These are phyloP conservation scores for Eucalyptus polybractea DNA, from an alignment of 345 rosid genomes.

Conservation along the genomic window DNA sequence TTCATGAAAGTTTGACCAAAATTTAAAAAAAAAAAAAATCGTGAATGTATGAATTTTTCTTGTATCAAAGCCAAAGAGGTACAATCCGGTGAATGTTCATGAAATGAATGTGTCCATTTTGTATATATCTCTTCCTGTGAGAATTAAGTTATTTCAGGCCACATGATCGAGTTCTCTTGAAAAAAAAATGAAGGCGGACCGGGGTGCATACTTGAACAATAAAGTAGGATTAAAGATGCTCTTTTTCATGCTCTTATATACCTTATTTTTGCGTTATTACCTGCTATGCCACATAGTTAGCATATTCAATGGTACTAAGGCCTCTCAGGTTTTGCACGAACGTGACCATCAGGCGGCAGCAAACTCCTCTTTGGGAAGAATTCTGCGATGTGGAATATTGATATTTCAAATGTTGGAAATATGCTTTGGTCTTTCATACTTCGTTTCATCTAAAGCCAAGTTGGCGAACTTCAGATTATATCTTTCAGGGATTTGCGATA, in stretches of 20 bases:
- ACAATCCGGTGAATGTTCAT: neutral
- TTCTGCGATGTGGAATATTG: neutral
- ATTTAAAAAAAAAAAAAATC: too few species aligned
- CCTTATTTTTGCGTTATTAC: neutral
- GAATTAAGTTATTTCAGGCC: constrained; percentile 39
- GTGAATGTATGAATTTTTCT: too few species aligned
- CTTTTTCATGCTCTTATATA: neutral
- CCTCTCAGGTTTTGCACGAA: neutral
- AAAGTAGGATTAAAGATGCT: constrained; percentile 81
- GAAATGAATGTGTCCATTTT: neutral
- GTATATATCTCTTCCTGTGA: neutral
- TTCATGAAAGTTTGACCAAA: too few species aligned
- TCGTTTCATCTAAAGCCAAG: neutral
- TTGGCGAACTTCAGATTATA: neutral
- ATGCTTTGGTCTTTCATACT: neutral
- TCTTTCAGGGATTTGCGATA: constrained; percentile 65
- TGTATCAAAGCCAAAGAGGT: constrained; percentile 78
- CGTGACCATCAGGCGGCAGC: neutral
- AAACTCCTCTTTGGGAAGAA: neutral
- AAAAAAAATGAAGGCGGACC: constrained; percentile 52
- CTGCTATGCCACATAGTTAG: neutral
- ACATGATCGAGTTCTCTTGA: constrained; percentile 70
- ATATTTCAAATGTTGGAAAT: neutral
- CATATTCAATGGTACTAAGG: neutral
- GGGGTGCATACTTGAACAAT: constrained; percentile 73